phyloP scores from a whole-genome alignment of 78 protist genomes.

The Polysphondylium violaceum region DNA sequence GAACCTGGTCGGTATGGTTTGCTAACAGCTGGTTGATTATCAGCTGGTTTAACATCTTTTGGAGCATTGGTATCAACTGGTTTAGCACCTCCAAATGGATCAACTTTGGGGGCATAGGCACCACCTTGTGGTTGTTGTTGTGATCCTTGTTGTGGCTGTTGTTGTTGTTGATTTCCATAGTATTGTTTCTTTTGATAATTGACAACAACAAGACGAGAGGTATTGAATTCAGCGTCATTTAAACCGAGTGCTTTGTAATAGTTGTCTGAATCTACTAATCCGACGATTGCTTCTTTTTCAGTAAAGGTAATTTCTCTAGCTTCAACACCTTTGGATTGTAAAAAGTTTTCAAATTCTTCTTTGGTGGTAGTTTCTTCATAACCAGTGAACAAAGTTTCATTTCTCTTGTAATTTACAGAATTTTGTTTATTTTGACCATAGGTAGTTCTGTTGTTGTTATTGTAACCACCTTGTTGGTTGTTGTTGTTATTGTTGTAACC shows the following conservation, averaged over 20 bases:
- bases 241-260: constrained; percentile 1
- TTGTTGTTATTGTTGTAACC: constrained; percentile 39
- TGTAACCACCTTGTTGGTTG: constrained; percentile 22
- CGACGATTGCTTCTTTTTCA: constrained; percentile 19
- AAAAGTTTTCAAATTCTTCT: constrained; percentile 6
- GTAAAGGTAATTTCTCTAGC: neutral
- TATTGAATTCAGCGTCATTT: neutral
- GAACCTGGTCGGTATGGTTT: neutral
- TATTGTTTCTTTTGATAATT: constrained; percentile 1
- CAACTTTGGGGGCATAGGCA: neutral
- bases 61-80: constrained; percentile 21
- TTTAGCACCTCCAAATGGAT: constrained; percentile 27
- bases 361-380: constrained; percentile 4
- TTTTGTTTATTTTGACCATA: neutral
- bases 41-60: neutral
- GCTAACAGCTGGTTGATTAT: neutral
- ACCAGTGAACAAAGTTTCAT: constrained; percentile 31
- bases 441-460: neutral
- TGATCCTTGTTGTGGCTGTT: neutral
- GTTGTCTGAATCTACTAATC: constrained; percentile 20
- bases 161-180: neutral
- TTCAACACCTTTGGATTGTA: neutral
- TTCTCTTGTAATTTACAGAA: constrained; percentile 14
- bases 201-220: neutral
- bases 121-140: neutral